Base-by-base conservation (phyloP, 1,284 basidiomycete species). In the Microbotryum saponariae region DNA sequence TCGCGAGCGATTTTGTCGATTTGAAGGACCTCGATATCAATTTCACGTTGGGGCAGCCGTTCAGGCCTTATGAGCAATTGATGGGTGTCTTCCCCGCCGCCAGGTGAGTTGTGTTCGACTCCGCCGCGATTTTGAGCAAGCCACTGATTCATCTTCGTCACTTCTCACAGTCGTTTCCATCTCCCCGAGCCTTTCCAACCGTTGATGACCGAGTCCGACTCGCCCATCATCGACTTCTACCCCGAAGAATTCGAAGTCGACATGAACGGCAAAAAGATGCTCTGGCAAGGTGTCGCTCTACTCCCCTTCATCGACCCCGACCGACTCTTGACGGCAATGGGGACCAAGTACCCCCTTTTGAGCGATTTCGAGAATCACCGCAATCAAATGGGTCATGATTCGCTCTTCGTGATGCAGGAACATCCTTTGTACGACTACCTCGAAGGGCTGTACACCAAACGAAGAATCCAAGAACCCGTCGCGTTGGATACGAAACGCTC, bases 251-350 rank as follows among this genome's bases (percentile, higher is more conserved):
- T 99, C 75, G 84, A 93, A 70, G 88, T 98, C 72, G 96, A 99
- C 76, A 98, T 99, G 96, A 98, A 98, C 74, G 96, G 96, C 65
- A 98, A 98, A 78, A 91, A 90, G 78, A 97, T 98, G 93, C 82
- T 89, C 2, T 99, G 96, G 96, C 96, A 99, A 77, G 96, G 96
- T 61, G 91, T 99, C 52, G 93, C 93, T 0, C 79, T 98, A 3
- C 79, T 99, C 25, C 93, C 96, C 0, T 99, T 98, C 78, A 98
- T 99, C 68, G 91, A 98, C 73, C 82, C 88, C 74, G 82, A 82
- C 63, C 83, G 93, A 21, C 78, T 97, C 25, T 77, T 97, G 56
- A 83, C 82, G 27, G 91, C 92, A 2, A 90, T 99, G 84, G 82
- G 80, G 20, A 78, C 81, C 29, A 82, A 83, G 62, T 91, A 94